Conservation (phyloP, 2,329 filamentous ascomycete species). For the Tolypocladium paradoxum region DNA sequence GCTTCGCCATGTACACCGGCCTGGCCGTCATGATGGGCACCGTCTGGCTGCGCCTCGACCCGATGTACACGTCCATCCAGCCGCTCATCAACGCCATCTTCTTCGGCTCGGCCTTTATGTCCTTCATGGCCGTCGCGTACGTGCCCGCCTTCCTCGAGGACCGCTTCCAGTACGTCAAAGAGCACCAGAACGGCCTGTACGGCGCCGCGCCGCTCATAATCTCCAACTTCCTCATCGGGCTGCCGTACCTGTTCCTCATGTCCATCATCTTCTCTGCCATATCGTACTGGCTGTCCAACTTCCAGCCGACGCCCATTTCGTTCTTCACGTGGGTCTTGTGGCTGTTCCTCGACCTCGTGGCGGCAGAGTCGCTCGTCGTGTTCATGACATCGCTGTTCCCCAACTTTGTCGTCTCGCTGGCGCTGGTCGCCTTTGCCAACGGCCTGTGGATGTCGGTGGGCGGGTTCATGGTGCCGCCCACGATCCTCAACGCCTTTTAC, state of each 20-base stretch:
- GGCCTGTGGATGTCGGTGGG: conserved; percentile 83
- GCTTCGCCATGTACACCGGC: conserved; percentile 66
- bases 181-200: conserved; percentile 73
- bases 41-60: conserved; percentile 65
- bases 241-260: conserved; percentile 74
- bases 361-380: conserved; percentile 74
- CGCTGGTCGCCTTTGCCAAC: conserved; percentile 74
- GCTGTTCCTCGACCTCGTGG: conserved; percentile 75
- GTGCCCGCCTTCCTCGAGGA: conserved; percentile 79
- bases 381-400: conserved; percentile 63
- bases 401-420: conserved; percentile 69
- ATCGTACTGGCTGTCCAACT: conserved; percentile 72
- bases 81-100: conserved; percentile 76
- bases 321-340: conserved; percentile 76
- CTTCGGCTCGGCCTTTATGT: conserved; percentile 66
- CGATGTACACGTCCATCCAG: conserved; percentile 63
- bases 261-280: conserved; percentile 64
- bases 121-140: conserved; percentile 76
- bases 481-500: conserved; percentile 71
- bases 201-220: conserved; percentile 62
- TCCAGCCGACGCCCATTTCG: conserved; percentile 49
- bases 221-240: conserved; percentile 71
- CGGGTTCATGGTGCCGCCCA: conserved; percentile 68
- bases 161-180: conserved; percentile 34
- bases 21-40: conserved; percentile 83